These are phyloP conservation scores for Phytopythium ostracodes DNA, from an alignment of 352 stramenopile genomes.

Conservation along the genomic window DNA sequence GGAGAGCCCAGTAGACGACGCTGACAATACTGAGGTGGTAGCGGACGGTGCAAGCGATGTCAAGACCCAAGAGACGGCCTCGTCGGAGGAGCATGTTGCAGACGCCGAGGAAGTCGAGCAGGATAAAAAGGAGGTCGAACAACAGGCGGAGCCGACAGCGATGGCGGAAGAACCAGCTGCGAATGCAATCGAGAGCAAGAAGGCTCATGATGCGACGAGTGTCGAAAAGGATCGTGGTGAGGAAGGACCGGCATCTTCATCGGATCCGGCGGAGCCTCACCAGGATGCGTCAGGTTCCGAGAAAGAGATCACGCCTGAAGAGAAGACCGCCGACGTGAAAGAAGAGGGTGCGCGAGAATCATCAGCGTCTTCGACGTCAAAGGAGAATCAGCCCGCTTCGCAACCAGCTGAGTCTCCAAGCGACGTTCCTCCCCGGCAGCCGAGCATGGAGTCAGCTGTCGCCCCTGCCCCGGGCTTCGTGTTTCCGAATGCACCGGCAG, in stretches of 20 bases:
- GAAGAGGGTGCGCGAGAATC: neutral
- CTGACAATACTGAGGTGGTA: neutral
- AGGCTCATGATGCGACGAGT: neutral
- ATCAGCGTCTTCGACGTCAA: neutral
- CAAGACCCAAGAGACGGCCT: neutral
- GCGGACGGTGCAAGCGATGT: neutral
- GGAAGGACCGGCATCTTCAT: neutral
- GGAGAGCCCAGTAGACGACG: neutral
- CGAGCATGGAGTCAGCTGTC: neutral
- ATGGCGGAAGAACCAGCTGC: neutral
- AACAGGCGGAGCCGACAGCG: neutral
- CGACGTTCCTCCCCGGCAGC: neutral
- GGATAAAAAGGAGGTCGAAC: neutral
- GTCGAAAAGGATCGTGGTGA: neutral
- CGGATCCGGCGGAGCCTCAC: neutral
- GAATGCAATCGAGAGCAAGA: neutral
- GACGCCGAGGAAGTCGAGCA: neutral
- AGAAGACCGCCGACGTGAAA: neutral
- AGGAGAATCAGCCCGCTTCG: neutral
- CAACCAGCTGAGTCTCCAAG: neutral
- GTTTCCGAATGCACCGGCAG: neutral
- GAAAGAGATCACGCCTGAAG: neutral
- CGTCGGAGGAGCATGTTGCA: neutral
- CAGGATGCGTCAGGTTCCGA: neutral
- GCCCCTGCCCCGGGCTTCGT: neutral